phyloP scores from a whole-genome alignment of 2,329 filamentous ascomycete genomes.

The Geoglossum cookeanum region DNA sequence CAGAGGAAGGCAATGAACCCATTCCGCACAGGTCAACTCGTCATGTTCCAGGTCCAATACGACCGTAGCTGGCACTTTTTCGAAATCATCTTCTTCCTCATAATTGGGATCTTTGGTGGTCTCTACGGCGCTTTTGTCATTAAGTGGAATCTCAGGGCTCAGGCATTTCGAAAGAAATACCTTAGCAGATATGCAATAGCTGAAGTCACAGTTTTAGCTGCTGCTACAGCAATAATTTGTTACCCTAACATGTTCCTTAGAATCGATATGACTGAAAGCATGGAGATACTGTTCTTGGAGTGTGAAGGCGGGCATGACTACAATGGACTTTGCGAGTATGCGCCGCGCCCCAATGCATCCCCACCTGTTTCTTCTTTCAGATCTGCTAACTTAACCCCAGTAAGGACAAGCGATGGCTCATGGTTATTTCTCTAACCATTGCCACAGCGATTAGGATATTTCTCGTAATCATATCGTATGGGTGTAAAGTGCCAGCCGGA shows the following conservation, averaged over 20 bases:
- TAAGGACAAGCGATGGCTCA: conserved; percentile 50
- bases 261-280: conserved; percentile 98
- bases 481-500: conserved; percentile 91
- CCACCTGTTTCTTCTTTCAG: background rate
- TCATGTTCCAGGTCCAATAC: conserved; percentile 98
- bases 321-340: conserved; percentile 66
- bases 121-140: conserved; percentile 94
- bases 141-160: conserved; percentile 84
- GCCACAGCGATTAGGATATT: conserved; percentile 68
- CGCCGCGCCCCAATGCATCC: conserved; percentile 3
- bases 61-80: conserved; percentile 97
- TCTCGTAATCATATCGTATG: conserved; percentile 88
- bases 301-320: conserved; percentile 82
- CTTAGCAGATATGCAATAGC: conserved; percentile 65
- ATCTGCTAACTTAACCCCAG: conserved; percentile 16
- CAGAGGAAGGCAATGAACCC: conserved; percentile 64
- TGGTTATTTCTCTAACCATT: conserved; percentile 57
- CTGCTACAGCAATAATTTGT: conserved; percentile 74
- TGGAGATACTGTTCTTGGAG: conserved; percentile 93
- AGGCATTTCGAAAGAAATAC: conserved; percentile 88
- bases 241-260: conserved; percentile 89
- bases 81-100: conserved; percentile 77
- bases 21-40: conserved; percentile 86
- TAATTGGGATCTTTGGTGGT: conserved; percentile 83
- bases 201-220: conserved; percentile 69